These are phyloP conservation scores for Sugiyamaella grinbergsii DNA, from an alignment of 1,139 yeast species.

Conservation along the genomic window DNA sequence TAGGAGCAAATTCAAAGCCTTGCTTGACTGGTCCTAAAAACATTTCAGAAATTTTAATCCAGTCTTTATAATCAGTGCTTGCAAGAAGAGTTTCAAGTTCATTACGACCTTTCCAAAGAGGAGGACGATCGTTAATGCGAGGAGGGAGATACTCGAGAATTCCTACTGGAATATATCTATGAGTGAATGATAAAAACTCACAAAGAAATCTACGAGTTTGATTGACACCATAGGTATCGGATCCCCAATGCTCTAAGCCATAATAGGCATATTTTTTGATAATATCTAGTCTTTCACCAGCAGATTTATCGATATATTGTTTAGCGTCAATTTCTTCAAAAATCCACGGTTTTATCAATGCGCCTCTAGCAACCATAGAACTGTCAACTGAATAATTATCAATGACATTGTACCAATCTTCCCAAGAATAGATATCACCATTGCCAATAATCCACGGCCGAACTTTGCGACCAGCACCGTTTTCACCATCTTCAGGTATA, in stretches of 20 bases:
- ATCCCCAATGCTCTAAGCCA: slow-evolving; percentile 97
- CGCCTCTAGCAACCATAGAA: slow-evolving; percentile 98
- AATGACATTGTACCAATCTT: slow-evolving; percentile 85
- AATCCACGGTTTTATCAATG: slow-evolving; percentile 97
- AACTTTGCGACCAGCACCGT: slow-evolving; percentile 41
- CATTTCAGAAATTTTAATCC: slow-evolving; percentile 98
- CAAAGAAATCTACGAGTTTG: slow-evolving; percentile 88
- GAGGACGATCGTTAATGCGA: slow-evolving; percentile 89
- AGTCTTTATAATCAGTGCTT: slow-evolving; percentile 80
- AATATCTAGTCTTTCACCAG: slow-evolving; percentile 83
- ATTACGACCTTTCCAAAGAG: slow-evolving; percentile 90
- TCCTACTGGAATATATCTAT: slow-evolving; percentile 92
- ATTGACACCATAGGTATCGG: slow-evolving; percentile 91
- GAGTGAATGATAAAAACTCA: slow-evolving; percentile 92
- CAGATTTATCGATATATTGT: slow-evolving; percentile 86
- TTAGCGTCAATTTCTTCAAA: slow-evolving; percentile 91
- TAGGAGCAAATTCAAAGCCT: slow-evolving; percentile 79
- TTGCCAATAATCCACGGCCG: slow-evolving; percentile 71
- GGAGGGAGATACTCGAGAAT: slow-evolving; percentile 88
- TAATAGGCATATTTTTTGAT: slow-evolving; percentile 67
- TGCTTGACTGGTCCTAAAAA: slow-evolving; percentile 84
- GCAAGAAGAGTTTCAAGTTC: slow-evolving; percentile 90
- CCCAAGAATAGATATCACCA: slow-evolving; percentile 86
- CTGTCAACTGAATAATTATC: slow-evolving; percentile 76
- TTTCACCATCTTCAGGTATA: slow-evolving; percentile 49